These are phyloP conservation scores for Trichoderma sp. DNA, from an alignment of 2,329 filamentous ascomycete species.

Conservation along the genomic window DNA sequence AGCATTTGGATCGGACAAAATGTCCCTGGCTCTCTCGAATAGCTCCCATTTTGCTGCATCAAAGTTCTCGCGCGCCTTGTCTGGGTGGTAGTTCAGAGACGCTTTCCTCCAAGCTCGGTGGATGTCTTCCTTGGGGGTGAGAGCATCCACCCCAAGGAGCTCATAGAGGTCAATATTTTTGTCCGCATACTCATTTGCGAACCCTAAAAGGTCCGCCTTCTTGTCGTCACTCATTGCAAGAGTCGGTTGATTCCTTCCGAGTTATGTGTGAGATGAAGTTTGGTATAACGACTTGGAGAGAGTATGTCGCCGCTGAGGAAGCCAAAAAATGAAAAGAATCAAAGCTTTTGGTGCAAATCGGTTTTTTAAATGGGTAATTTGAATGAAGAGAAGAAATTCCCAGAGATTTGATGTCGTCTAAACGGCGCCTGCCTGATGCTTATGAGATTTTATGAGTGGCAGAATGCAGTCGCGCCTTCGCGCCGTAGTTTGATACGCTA, in stretches of 20 bases:
- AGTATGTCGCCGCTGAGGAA: not conserved
- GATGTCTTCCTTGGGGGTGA: slow-evolving; percentile 68
- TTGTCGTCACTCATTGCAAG: slow-evolving; percentile 38
- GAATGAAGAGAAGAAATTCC: not conserved
- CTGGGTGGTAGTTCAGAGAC: slow-evolving; percentile 88
- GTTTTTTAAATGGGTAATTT: not conserved
- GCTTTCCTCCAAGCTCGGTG: slow-evolving; percentile 81
- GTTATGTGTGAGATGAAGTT: not conserved
- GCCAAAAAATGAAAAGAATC: not conserved
- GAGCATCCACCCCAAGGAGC: slow-evolving; percentile 65
- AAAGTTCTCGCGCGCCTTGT: slow-evolving; percentile 75
- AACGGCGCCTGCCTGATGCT: not conserved
- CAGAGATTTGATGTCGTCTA: not conserved
- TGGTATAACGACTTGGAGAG: not conserved
- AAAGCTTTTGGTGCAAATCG: too few species aligned
- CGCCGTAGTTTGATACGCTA: not conserved
- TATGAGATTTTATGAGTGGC: not conserved
- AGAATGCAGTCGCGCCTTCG: not conserved
- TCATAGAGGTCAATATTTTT: slow-evolving; percentile 73
- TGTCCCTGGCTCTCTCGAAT: slow-evolving; percentile 81
- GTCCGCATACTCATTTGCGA: slow-evolving; percentile 58
- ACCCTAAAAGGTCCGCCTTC: slow-evolving; percentile 50
- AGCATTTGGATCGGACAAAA: slow-evolving; percentile 68
- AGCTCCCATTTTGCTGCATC: slow-evolving; percentile 82
- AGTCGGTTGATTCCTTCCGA: not conserved